These are phyloP conservation scores for Linum usitatissimum DNA, from an alignment of 345 rosid genomes.

Conservation along the genomic window DNA sequence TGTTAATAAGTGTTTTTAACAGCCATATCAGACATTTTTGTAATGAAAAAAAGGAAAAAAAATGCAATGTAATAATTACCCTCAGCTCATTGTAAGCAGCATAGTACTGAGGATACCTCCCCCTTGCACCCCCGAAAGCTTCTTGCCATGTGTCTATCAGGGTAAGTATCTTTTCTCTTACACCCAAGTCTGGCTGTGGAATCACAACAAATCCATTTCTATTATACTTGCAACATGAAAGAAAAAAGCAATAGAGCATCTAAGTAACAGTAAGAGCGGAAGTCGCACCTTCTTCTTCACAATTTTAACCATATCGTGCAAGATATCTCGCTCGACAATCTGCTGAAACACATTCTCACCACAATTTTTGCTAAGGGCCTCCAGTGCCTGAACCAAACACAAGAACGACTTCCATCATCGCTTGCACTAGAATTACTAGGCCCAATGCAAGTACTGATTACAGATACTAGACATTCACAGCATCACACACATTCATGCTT, in stretches of 20 bases:
- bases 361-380: constrained; percentile 90
- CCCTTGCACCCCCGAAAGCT: constrained; percentile 75
- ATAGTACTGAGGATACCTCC: constrained; percentile 76
- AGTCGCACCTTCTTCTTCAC: constrained; percentile 82
- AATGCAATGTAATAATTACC: constrained; percentile 32
- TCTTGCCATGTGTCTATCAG: constrained; percentile 63
- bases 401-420: neutral
- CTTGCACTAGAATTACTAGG: neutral
- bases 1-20: neutral
- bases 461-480: neutral
- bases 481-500: neutral
- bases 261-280: constrained; percentile 6
- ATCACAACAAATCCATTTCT: constrained; percentile 7
- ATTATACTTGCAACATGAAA: neutral
- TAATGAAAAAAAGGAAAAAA: neutral
- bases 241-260: constrained; percentile 9
- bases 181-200: constrained; percentile 85
- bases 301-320: constrained; percentile 92
- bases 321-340: constrained; percentile 81
- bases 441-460: neutral
- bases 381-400: constrained; percentile 53
- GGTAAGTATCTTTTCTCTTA: constrained; percentile 81
- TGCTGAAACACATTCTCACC: constrained; percentile 76
- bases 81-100: constrained; percentile 79
- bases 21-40: neutral